phyloP scores from a whole-genome alignment of 139 green algal genomes.

The Closterium sp. region DNA sequence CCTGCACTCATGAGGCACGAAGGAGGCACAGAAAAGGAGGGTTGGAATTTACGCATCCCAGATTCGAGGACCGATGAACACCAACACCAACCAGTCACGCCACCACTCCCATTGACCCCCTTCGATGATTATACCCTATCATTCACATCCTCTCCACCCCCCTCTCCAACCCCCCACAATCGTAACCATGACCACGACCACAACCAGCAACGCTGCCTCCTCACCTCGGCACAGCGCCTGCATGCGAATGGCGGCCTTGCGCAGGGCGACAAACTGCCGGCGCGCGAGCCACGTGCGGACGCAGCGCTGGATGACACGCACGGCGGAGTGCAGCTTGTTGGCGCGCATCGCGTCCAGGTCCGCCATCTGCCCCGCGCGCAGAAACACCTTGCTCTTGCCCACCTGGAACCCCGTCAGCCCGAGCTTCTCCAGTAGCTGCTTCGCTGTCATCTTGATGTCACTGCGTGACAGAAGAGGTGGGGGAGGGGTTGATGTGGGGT shows the following conservation, averaged over 20 bases:
- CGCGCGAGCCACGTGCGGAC: constrained; percentile 30
- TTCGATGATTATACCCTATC: too few species aligned
- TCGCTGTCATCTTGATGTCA: constrained; percentile 40
- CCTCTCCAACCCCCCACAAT: background rate
- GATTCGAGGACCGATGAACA: background rate
- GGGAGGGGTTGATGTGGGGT: background rate
- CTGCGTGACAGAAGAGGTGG: background rate
- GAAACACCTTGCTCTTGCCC: constrained; percentile 83
- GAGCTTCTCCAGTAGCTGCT: constrained; percentile 81
- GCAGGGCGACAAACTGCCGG: constrained; percentile 13
- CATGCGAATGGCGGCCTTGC: constrained; percentile 35
- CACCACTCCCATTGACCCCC: background rate
- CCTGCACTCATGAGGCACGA: constrained; percentile 13
- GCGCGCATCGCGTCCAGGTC: constrained; percentile 41
- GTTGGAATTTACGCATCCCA: too few species aligned
- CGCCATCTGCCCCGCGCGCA: constrained; percentile 82
- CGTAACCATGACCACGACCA: background rate
- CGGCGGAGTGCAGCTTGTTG: constrained; percentile 77
- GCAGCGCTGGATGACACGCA: constrained; percentile 61
- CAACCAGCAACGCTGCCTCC: background rate
- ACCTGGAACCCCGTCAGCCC: constrained; percentile 72
- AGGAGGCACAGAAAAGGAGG: background rate
- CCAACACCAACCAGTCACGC: background rate
- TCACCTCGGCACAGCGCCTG: constrained; percentile 27
- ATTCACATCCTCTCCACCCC: background rate